Percentiles rank a stretch among this genome's conserved stretches.
Conservation (phyloP, 805 yeast species). For the Maudiozyma bulderi region DNA sequence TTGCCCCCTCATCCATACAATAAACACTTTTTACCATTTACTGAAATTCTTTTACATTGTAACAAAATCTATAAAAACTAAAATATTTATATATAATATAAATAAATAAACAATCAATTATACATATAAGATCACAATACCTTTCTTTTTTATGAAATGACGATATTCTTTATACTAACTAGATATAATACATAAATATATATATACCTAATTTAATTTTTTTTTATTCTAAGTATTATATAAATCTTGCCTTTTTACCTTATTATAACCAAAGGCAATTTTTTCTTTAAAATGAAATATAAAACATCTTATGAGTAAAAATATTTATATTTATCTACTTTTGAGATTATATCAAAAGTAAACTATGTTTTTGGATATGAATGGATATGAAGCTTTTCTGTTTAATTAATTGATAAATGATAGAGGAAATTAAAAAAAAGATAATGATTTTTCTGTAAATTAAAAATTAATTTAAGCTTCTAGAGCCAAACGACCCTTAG, state of each 20-base stretch:
- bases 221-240: background rate
- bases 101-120: background rate
- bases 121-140: background rate
- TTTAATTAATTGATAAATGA: background rate
- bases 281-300: too few relatives aligned
- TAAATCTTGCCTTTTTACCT: background rate
- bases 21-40: too few relatives aligned
- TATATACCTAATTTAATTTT: too few relatives aligned
- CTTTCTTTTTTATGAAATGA: background rate
- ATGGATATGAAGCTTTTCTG: background rate
- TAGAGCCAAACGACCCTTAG: conserved; percentile 95
- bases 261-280: too few relatives aligned
- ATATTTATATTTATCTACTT: too few relatives aligned
- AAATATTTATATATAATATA: background rate
- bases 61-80: background rate
- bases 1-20: too few relatives aligned
- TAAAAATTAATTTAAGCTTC: conserved; percentile 63
- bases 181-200: background rate
- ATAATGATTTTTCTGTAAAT: background rate
- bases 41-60: too few relatives aligned
- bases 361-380: background rate
- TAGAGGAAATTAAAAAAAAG: background rate
- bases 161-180: background rate
- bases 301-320: too few relatives aligned
- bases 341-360: too few relatives aligned